Evolutionary conservation across 495 filamentous ascomycete species (phyloP), one percentile per base, ranked within the genome.

Genomic region (Penicillium malachiteum): DNA sequence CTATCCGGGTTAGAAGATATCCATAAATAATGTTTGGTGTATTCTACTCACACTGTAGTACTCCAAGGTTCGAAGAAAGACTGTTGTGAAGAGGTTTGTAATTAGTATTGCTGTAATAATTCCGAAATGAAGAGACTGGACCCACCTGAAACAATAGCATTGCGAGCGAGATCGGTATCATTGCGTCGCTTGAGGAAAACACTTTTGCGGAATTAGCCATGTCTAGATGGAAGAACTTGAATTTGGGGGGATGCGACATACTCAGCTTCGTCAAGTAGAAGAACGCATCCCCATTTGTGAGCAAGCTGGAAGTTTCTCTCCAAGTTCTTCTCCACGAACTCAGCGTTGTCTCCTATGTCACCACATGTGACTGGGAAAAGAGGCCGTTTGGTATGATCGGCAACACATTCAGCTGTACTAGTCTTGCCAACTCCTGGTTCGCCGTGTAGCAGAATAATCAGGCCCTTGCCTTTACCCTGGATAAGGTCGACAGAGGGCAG

Each of bases 361-460:
- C 60, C 63, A 26, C 64, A 68, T 3, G 64, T 69, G 11, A 73
- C 60, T 1, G 46, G 51, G n/a, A 63, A 66, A 0, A 71, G 49
- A 0, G 64, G 64, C 38, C 54, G 58, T 38, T 60, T 54, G 8
- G 16, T 18, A 8, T 30, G 17, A 26, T 62, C 50, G 0, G 67
- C 67, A 7, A 70, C 52, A 1, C 45, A 18, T 17, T 70, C 68
- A 1, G 70, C 70, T n/a, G 70, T 71, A 0, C 55, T 48, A 1
- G 67, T 72, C 46, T 72, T 72, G 0, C 69, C 69, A 3, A 66
- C 76, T 0, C 80, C 80, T 5, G 80, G 79, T 0, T 65, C 69
- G 11, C 78, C 80, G 53, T 81, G 76, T 0, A 81, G 67, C 12
- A 81, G 63, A 44, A 82, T 75, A 41, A 80, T 45, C 17, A 77